Percentiles rank a stretch among this genome's conserved stretches.
Conservation (phyloP, 2,329 filamentous ascomycete species). For the Diaporthe caulivora region DNA sequence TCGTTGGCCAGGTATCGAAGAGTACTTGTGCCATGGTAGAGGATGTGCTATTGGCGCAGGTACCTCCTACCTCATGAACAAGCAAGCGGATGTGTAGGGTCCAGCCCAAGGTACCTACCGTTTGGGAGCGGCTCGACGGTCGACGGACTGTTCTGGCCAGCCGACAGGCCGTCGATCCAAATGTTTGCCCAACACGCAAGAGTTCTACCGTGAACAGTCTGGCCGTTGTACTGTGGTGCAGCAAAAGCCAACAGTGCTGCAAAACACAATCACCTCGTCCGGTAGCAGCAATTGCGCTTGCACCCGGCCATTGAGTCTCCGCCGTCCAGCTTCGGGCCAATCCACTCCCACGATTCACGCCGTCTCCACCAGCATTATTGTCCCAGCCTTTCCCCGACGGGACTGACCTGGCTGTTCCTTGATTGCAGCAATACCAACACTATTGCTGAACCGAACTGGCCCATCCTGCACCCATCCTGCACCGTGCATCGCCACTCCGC, state of each 20-base stretch:
- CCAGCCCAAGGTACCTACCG: not conserved
- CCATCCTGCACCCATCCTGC: conserved; percentile 20
- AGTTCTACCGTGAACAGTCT: not conserved
- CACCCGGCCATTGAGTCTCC: conserved; percentile 12
- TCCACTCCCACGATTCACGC: conserved; percentile 30
- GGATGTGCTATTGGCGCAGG: not conserved
- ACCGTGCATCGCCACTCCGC: not conserved
- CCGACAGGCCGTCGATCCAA: conserved; percentile 19
- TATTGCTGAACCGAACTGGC: conserved; percentile 25
- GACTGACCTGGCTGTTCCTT: conserved; percentile 29
- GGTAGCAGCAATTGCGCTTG: not conserved
- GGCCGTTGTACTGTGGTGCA: not conserved
- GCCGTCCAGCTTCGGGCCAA: conserved; percentile 12
- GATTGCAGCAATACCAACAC: conserved; percentile 26
- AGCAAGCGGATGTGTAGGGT: no score
- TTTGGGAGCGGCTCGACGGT: not conserved
- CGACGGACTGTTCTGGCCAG: conserved; percentile 18
- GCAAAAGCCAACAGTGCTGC: no score
- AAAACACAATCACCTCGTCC: not conserved
- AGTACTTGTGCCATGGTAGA: not conserved
- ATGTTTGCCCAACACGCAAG: not conserved
- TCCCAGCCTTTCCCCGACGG: conserved; percentile 28
- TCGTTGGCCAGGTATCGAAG: not conserved
- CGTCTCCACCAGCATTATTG: conserved; percentile 27
- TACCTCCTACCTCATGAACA: not conserved